phyloP scores from a whole-genome alignment of 2,329 filamentous ascomycete genomes.

The Exophiala viscosa region DNA sequence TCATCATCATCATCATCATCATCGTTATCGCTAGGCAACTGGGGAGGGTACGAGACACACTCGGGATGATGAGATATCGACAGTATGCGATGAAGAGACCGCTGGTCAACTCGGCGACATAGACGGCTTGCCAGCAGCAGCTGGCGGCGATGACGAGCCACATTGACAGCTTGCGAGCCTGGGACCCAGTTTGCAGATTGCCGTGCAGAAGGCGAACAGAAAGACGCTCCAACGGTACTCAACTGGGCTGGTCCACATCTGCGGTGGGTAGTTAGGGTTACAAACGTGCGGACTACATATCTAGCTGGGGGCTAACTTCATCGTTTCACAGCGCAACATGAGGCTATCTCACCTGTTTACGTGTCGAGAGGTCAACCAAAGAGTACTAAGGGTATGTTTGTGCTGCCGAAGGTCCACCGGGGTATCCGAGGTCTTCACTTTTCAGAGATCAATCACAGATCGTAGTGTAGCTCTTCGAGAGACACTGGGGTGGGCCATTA shows the following conservation, averaged over 20 bases:
- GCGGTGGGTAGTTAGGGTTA: slow-evolving; percentile 40
- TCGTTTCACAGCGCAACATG: no score
- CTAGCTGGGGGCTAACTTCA: no score
- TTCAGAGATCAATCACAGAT: no score
- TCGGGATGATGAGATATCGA: slow-evolving; percentile 38
- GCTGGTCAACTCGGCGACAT: slow-evolving; percentile 37
- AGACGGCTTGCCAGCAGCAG: slow-evolving; percentile 33
- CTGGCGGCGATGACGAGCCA: slow-evolving; percentile 11
- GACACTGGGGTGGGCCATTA: no score
- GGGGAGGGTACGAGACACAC: slow-evolving; percentile 34
- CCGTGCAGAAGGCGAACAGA: slow-evolving; percentile 20
- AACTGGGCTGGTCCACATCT: slow-evolving; percentile 36
- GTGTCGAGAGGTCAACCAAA: no score
- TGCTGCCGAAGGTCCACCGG: no score
- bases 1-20: neutral
- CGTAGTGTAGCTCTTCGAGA: no score
- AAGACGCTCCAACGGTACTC: slow-evolving; percentile 31
- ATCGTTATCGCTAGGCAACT: neutral
- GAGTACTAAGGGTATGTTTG: no score
- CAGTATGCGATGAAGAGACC: slow-evolving; percentile 37
- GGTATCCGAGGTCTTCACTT: no score
- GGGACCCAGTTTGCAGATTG: slow-evolving; percentile 11
- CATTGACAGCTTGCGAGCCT: slow-evolving; percentile 6
- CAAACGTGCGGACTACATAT: no score
- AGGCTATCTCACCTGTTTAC: no score